phyloP scores from a whole-genome alignment of 495 filamentous ascomycete genomes.

The Sordaria brevicollis region DNA sequence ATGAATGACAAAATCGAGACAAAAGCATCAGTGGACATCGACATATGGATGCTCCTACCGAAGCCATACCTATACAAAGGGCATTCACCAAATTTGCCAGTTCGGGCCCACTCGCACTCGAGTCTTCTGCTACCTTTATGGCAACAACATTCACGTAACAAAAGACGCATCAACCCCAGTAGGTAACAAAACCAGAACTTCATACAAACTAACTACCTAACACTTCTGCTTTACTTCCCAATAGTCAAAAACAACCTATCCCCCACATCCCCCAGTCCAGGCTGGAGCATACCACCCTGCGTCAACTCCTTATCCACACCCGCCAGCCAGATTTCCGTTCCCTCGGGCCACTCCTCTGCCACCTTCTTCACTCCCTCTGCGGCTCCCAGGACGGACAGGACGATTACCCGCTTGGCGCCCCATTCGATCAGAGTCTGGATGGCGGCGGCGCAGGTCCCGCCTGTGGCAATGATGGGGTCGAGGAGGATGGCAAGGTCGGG shows the following conservation, averaged over 20 bases:
- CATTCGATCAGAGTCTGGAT: conserved; percentile 85
- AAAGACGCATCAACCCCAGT: too few species aligned
- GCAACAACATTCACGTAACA: too few species aligned
- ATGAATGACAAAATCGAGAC: too few species aligned
- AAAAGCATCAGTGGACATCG: too few species aligned
- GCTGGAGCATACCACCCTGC: conserved; percentile 78
- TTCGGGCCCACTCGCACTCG: too few species aligned
- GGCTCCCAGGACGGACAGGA: conserved; percentile 68
- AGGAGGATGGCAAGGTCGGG: conserved; percentile 63
- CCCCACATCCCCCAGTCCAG: conserved; percentile 83
- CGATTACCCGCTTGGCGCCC: conserved; percentile 72
- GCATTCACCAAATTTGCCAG: too few species aligned
- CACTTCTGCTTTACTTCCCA: conserved; percentile 60
- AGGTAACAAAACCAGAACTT: too few species aligned
- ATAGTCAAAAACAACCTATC: conserved; percentile 88
- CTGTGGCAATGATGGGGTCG: conserved; percentile 90
- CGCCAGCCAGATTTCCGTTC: conserved; percentile 73
- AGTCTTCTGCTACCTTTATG: too few species aligned
- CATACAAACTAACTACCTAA: not conserved
- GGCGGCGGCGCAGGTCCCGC: conserved; percentile 78
- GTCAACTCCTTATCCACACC: conserved; percentile 65
- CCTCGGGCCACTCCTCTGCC: conserved; percentile 62
- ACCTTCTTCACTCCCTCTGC: conserved; percentile 54
- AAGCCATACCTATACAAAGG: too few species aligned
- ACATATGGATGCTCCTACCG: too few species aligned